These are phyloP conservation scores for Aspergillus costaricaensis DNA, from an alignment of 2,329 filamentous ascomycete species.

Conservation along the genomic window DNA sequence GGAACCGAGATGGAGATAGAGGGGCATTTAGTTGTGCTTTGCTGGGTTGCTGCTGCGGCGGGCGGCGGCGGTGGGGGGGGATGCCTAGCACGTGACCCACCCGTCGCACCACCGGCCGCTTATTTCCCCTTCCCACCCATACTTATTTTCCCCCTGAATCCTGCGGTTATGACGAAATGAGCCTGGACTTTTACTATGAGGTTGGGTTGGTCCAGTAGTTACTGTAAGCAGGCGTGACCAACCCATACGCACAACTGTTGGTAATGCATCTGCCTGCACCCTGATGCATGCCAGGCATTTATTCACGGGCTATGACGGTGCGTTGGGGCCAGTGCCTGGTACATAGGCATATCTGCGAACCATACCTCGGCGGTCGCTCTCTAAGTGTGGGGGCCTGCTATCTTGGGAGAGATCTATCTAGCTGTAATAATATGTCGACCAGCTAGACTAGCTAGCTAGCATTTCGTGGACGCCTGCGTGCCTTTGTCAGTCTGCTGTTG, in stretches of 20 bases:
- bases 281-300: background rate
- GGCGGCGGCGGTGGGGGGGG: slow-evolving; percentile 28
- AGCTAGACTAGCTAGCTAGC: no score
- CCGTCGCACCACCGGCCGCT: slow-evolving; percentile 23
- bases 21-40: slow-evolving; percentile 38
- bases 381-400: background rate
- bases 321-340: background rate
- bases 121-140: slow-evolving; percentile 13
- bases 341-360: background rate
- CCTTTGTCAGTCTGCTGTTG: background rate
- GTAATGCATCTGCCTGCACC: background rate
- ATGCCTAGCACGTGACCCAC: slow-evolving; percentile 21
- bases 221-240: background rate
- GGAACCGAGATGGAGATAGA: slow-evolving; percentile 32
- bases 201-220: background rate
- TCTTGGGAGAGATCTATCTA: background rate
- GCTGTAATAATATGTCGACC: no score
- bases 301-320: background rate
- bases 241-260: background rate
- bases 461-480: no score
- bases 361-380: background rate
- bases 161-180: slow-evolving; percentile 10
- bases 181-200: background rate
- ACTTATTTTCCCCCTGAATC: slow-evolving; percentile 10
- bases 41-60: slow-evolving; percentile 22